Base-by-base conservation (phyloP, 768 basidiomycete genomes). In the Fomitopsis serialis region DNA sequence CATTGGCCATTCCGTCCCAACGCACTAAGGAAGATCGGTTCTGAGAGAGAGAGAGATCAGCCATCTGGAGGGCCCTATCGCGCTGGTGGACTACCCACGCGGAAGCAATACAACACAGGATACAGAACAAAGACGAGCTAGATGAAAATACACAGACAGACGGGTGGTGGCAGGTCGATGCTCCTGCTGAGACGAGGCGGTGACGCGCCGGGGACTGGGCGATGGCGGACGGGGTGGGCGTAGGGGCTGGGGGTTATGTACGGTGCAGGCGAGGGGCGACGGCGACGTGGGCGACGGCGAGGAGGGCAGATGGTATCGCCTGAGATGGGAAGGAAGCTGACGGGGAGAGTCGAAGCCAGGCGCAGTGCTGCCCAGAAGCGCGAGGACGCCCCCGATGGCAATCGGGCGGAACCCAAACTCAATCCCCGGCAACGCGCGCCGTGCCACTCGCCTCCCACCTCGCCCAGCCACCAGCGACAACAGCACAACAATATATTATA, bases 371-470 rank as follows among this genome's bases (percentile, higher is more conserved):
- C 61, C 63, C 45, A 58, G 48, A 69, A 60, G 66, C 67, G 67
- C 68, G 64, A 69, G 66, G 65, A 60, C 56, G 63, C 56, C 60
- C 37, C 65, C 66, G 67, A 71, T 72, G 71, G 68, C 70, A 72
- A 72, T 60, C 60, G 60, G 57, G 55, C 53, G 54, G 54, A 50
- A 43, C 48, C 45, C 54, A 55, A 58, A 53, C 57, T 55, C 57
- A 53, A 32, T 54, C 57, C 44, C 37, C 58, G 58, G 58, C 58
- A 59, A 37, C 45, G 12, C 29, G 50, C 42, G 50, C 34, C 10
- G 46, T 29, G 46, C 32, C 46, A 48, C 44, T 5, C 44, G 44
- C 44, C 23, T 6, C 22, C 23, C 45, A 29, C n/a, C 25, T 10
- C 5, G n/a, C 40, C 21, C 13, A 43, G 27, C 40, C 35, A 32